Base-by-base conservation (phyloP, 1,284 basidiomycete species). In the Ceratobasidium sp. region DNA sequence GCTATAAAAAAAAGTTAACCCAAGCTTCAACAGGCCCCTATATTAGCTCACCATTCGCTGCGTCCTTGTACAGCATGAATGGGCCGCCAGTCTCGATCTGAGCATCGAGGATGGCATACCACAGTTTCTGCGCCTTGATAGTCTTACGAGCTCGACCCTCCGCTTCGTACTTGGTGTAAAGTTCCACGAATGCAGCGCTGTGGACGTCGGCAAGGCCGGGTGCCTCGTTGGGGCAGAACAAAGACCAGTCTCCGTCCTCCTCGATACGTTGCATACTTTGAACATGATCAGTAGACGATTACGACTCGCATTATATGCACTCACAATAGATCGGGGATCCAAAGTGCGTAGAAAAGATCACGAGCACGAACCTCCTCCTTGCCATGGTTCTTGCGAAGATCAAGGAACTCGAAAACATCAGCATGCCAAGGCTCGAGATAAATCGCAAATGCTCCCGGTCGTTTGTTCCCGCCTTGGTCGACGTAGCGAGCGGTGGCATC, bases 401-500 rank as follows among this genome's bases (percentile, higher is more conserved):
- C 97, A 81, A 99, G 90, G 90, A 99, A 99, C 82, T 99, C 97
- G 83, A 99, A 99, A 82, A 99, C 87, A 85, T 99, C 98, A 49
- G 96, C 91, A 86, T 99, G 97, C 97, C 97, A 98, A 10, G 97
- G 97, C 87, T 98, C 97, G 81, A 98, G 88, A 87, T 98, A 98
- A 85, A 98, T 96, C 44, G 98, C 96, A 83, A 99, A 99, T 1
- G 98, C 98, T 81, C 98, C 98, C 1, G 98, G 98, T 61, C 98
- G 95, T 89, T 99, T 99, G 91, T 99, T 99, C 69, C 98, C 98
- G 81, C 98, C 97, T 86, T 99, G 98, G 86, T 99, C 98, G 80
- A 99, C 98, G 85, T 99, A 99, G 73, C 98, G 95, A 44, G 98
- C 98, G 6, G 98, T 99, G 15, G 98, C 97, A 84, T 99, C 98